phyloP scores from a whole-genome alignment of 2,329 filamentous ascomycete species.

The Macrophomina pseudophaseolina region DNA sequence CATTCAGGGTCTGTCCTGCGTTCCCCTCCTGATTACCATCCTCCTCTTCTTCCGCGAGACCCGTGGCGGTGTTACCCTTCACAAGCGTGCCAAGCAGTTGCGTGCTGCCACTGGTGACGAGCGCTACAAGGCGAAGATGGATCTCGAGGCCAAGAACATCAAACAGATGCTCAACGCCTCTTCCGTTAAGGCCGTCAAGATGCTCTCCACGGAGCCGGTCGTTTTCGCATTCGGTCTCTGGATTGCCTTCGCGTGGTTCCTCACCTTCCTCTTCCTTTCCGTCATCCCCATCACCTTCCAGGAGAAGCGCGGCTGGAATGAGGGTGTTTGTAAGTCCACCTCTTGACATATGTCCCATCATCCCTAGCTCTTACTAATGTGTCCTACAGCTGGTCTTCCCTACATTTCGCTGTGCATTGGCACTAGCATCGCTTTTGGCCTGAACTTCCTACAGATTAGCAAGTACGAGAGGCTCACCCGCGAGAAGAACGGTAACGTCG shows the following conservation, averaged over 20 bases:
- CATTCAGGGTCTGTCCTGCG: conserved; percentile 58
- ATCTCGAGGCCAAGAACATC: conserved; percentile 57
- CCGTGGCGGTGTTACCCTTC: conserved; percentile 53
- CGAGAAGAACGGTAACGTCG: conserved; percentile 43
- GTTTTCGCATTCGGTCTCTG: conserved; percentile 58
- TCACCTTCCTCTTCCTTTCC: conserved; percentile 60
- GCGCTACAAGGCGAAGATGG: conserved; percentile 56
- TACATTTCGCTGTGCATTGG: conserved; percentile 59
- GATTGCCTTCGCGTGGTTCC: conserved; percentile 60
- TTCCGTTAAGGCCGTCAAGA: conserved; percentile 58
- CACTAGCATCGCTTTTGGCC: conserved; percentile 54
- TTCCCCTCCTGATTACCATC: conserved; percentile 54
- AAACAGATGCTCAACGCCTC: conserved; percentile 55
- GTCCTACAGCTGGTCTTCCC: conserved; percentile 48
- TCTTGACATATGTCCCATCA: neutral
- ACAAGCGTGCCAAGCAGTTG: conserved; percentile 56
- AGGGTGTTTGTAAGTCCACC: conserved; percentile 46
- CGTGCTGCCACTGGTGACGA: conserved; percentile 55
- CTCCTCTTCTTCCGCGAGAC: conserved; percentile 54
- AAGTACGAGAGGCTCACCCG: conserved; percentile 53
- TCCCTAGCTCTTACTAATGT: conserved; percentile 21
- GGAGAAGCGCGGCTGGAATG: conserved; percentile 59
- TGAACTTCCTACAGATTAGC: conserved; percentile 57
- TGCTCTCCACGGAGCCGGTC: conserved; percentile 56
- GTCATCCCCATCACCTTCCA: conserved; percentile 57